phyloP scores from a whole-genome alignment of 192 early-diverging fungal genomes.

The Gryganskiella cystojenkinii region DNA sequence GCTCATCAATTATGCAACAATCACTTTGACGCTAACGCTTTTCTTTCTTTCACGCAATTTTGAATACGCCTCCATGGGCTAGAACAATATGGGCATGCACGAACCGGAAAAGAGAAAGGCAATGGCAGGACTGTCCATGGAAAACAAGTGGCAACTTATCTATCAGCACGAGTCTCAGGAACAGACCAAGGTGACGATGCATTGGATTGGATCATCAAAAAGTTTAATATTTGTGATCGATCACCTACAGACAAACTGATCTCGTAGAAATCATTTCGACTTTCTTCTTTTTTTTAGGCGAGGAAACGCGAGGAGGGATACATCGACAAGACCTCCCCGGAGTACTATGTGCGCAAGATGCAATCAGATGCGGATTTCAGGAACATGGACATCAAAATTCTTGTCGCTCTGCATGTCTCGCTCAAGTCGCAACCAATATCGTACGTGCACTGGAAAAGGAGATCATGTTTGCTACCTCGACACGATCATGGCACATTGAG shows the following conservation, averaged over 20 bases:
- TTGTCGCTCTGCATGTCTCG: constrained; percentile 63
- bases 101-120: constrained; percentile 56
- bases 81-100: constrained; percentile 65
- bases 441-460: constrained; percentile 38
- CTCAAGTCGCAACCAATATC: constrained; percentile 65
- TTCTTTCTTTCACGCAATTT: not conserved
- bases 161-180: constrained; percentile 61
- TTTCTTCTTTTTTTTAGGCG: constrained; percentile 26
- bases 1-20: too few species aligned
- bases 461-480: not conserved
- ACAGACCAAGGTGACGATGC: constrained; percentile 28
- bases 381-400: constrained; percentile 56
- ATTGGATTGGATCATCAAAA: not conserved
- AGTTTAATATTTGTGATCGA: not conserved
- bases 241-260: not conserved
- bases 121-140: constrained; percentile 59
- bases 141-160: constrained; percentile 71
- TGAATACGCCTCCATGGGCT: not conserved
- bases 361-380: constrained; percentile 58
- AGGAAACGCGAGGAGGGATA: constrained; percentile 35
- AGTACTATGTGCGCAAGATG: constrained; percentile 63
- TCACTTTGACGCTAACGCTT: not conserved
- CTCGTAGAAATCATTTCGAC: too few species aligned
- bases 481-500: not conserved
- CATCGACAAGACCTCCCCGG: constrained; percentile 61